Conservation (phyloP, 129 eudicot species). For the Saposhnikovia divaricata region DNA sequence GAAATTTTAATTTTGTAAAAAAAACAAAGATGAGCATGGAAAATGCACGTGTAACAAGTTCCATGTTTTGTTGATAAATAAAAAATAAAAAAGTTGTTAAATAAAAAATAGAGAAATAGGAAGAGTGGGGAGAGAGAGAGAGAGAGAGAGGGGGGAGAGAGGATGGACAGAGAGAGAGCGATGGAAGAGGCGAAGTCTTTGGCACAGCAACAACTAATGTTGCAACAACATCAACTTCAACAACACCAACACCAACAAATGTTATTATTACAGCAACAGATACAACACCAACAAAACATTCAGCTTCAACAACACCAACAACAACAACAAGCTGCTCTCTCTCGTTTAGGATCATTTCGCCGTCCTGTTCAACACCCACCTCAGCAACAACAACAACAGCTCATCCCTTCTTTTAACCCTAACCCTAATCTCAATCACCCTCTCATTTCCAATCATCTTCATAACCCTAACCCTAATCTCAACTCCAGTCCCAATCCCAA, state of each 20-base stretch:
- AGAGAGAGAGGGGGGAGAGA: neutral
- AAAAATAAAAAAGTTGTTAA: no score
- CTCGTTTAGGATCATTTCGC: slow-evolving; percentile 53
- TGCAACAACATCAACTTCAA: neutral
- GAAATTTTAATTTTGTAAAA: no score
- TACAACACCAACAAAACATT: slow-evolving; percentile 22
- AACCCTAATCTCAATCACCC: slow-evolving; percentile 10
- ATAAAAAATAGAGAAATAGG: no score
- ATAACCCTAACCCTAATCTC: slow-evolving; percentile 14
- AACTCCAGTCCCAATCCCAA: slow-evolving; percentile 6
- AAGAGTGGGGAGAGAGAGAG: neutral
- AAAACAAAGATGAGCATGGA: no score
- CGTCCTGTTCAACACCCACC: neutral
- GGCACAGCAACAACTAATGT: slow-evolving; percentile 16
- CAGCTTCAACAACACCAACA: slow-evolving; percentile 19
- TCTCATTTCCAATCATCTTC: slow-evolving; percentile 1
- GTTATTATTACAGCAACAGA: slow-evolving; percentile 41
- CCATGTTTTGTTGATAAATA: no score
- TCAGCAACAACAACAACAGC: slow-evolving; percentile 6
- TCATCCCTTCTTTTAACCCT: slow-evolving; percentile 1
- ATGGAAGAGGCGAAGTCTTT: slow-evolving; percentile 40
- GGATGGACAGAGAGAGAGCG: slow-evolving; percentile 6
- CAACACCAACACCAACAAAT: slow-evolving; percentile 31
- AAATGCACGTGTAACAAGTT: no score
- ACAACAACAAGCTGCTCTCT: slow-evolving; percentile 49